Conservation (phyloP, 805 yeast genomes). For the Monosporozyma aerobia region DNA sequence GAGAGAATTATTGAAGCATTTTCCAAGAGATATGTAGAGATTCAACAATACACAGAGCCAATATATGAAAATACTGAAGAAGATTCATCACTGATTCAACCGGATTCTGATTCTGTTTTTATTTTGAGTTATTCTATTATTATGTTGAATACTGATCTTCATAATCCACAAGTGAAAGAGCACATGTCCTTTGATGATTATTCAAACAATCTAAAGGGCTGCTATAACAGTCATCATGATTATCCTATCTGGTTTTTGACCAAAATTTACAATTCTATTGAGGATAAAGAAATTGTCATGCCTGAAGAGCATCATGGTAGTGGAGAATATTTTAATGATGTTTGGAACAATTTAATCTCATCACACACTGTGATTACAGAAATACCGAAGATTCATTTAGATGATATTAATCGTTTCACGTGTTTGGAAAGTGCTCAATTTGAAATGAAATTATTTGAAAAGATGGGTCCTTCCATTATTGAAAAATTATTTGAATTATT, state of each 20-base stretch:
- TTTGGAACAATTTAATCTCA: slow-evolving; percentile 62
- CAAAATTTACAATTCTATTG: slow-evolving; percentile 70
- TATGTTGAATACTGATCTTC: slow-evolving; percentile 88
- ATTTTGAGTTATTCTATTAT: slow-evolving; percentile 85
- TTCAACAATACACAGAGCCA: slow-evolving; percentile 35
- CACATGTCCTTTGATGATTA: slow-evolving; percentile 87
- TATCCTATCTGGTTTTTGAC: slow-evolving; percentile 80
- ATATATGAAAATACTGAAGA: slow-evolving; percentile 13
- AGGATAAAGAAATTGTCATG: slow-evolving; percentile 85
- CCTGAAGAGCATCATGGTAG: slow-evolving; percentile 96
- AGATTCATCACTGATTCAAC: slow-evolving; percentile 43
- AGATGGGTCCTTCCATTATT: slow-evolving; percentile 52
- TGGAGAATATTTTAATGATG: slow-evolving; percentile 83
- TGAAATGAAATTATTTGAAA: slow-evolving; percentile 62
- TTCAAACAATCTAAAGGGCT: slow-evolving; percentile 69
- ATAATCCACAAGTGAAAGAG: slow-evolving; percentile 83
- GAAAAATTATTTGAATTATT: slow-evolving; percentile 68
- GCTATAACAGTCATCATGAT: slow-evolving; percentile 55
- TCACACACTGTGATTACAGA: slow-evolving; percentile 30
- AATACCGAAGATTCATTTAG: slow-evolving; percentile 14
- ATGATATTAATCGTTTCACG: slow-evolving; percentile 14
- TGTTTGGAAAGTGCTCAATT: slow-evolving; percentile 39
- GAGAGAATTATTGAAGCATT: slow-evolving; percentile 85
- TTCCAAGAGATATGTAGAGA: slow-evolving; percentile 67
- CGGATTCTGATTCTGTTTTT: slow-evolving; percentile 80